Conservation (phyloP, 768 basidiomycete genomes). For the Pisolithus microcarpus region DNA sequence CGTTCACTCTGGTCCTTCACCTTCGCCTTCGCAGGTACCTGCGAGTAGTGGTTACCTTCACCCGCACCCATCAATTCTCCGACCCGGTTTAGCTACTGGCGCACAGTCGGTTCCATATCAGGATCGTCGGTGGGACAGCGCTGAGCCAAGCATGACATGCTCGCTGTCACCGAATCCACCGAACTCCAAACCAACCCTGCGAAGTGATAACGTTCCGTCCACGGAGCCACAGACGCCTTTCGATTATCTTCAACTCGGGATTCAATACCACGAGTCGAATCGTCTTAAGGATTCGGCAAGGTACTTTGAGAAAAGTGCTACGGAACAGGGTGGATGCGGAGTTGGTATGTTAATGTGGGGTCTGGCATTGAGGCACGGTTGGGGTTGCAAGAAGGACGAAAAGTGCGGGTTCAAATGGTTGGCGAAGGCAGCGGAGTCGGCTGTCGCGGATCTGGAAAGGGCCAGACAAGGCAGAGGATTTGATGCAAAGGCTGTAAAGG, state of each 20-base stretch:
- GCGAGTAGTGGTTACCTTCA: conserved; percentile 13
- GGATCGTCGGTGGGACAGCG: conserved; percentile 51
- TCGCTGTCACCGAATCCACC: conserved; percentile 10
- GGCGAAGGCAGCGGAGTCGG: conserved; percentile 71
- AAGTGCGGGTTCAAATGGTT: conserved; percentile 77
- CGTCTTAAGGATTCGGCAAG: conserved; percentile 58
- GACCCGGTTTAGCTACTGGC: conserved; percentile 33
- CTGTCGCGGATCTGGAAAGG: conserved; percentile 68
- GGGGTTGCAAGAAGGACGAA: conserved; percentile 81
- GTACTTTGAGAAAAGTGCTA: conserved; percentile 75
- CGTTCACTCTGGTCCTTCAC: conserved; percentile 11
- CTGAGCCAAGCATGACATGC: conserved; percentile 38
- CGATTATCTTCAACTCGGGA: conserved; percentile 69
- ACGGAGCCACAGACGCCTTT: conserved; percentile 40
- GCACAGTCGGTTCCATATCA: conserved; percentile 58
- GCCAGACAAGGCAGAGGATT: conserved; percentile 41
- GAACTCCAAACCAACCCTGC: conserved; percentile 8
- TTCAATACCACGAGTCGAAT: conserved; percentile 71
- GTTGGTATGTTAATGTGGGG: conserved; percentile 95
- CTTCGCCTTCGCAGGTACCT: conserved; percentile 11
- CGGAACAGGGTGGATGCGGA: conserved; percentile 67
- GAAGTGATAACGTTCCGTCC: conserved; percentile 12
- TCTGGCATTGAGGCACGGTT: conserved; percentile 75
- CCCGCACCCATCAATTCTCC: conserved; percentile 30
- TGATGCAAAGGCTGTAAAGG: conserved; percentile 50